Conservation (phyloP, 441 rosid genomes). For the Capsella rubella region DNA sequence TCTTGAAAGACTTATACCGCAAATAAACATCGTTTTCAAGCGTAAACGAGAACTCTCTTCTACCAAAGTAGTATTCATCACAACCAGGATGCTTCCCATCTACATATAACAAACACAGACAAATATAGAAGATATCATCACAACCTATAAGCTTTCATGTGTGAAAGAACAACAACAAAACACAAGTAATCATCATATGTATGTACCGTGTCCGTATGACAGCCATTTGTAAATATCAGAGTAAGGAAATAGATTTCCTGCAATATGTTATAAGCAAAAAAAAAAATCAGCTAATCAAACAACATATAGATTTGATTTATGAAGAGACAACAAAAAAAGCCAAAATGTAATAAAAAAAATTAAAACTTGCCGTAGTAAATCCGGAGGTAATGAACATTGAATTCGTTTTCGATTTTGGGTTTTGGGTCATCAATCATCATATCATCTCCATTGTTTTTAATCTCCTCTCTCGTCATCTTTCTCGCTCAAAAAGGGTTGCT, state of each 20-base stretch:
- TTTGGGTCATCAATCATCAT: conserved; percentile 33
- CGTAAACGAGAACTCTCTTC: conserved; percentile 91
- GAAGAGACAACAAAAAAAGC: not conserved
- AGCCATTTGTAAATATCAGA: conserved; percentile 48
- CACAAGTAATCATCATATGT: not conserved
- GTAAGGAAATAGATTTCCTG: conserved; percentile 46
- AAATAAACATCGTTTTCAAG: conserved; percentile 74
- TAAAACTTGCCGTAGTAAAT: conserved; percentile 45
- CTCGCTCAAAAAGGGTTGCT: not conserved
- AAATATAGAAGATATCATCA: not conserved
- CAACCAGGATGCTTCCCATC: conserved; percentile 98
- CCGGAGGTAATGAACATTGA: conserved; percentile 43
- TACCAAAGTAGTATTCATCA: conserved; percentile 71
- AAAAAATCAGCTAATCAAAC: not conserved
- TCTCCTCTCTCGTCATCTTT: conserved; percentile 37
- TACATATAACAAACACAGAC: conserved; percentile 44
- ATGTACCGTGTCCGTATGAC: conserved; percentile 46
- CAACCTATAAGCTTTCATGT: not conserved
- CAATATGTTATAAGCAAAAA: not conserved
- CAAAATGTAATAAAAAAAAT: not conserved
- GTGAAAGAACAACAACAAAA: not conserved
- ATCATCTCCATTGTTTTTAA: conserved; percentile 12
- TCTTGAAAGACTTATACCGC: conserved; percentile 80
- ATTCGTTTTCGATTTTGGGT: conserved; percentile 33
- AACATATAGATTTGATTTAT: not conserved